phyloP scores from a whole-genome alignment of 371 early-diverging fungal genomes.

The Rhizomucor miehei region DNA sequence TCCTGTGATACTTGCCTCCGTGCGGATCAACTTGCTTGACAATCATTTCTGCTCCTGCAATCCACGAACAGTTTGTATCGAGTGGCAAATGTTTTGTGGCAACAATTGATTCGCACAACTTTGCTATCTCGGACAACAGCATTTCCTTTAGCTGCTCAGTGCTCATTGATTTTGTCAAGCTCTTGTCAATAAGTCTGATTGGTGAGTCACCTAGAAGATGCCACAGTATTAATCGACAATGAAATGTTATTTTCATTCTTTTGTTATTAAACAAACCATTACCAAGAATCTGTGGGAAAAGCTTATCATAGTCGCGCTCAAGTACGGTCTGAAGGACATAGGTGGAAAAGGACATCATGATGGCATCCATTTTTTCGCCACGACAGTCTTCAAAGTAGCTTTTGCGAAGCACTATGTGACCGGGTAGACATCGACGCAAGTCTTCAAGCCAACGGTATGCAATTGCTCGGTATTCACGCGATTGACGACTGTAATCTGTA shows the following conservation, averaged over 20 bases:
- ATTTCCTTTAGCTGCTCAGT: neutral
- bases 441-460: slow-evolving; percentile 37
- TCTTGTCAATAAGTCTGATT: neutral
- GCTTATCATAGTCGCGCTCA: neutral
- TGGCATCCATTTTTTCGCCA: slow-evolving; percentile 25
- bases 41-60: too few species aligned
- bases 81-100: too few species aligned
- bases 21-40: too few species aligned
- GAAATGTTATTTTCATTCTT: neutral
- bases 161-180: neutral
- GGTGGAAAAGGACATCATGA: slow-evolving; percentile 32
- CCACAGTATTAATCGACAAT: neutral
- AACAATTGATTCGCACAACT: too few species aligned
- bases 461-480: slow-evolving; percentile 30
- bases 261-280: neutral
- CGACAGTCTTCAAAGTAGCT: slow-evolving; percentile 42
- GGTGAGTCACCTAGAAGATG: neutral
- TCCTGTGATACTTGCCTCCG: too few species aligned
- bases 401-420: slow-evolving; percentile 23
- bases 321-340: slow-evolving; percentile 14
- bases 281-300: too few species aligned
- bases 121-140: neutral
- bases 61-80: too few species aligned
- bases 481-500: slow-evolving; percentile 23
- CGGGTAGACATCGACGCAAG: slow-evolving; percentile 21